Evolutionary conservation across 1,284 basidiomycete species (phyloP).

Genomic region (Leccinum huronense): DNA sequence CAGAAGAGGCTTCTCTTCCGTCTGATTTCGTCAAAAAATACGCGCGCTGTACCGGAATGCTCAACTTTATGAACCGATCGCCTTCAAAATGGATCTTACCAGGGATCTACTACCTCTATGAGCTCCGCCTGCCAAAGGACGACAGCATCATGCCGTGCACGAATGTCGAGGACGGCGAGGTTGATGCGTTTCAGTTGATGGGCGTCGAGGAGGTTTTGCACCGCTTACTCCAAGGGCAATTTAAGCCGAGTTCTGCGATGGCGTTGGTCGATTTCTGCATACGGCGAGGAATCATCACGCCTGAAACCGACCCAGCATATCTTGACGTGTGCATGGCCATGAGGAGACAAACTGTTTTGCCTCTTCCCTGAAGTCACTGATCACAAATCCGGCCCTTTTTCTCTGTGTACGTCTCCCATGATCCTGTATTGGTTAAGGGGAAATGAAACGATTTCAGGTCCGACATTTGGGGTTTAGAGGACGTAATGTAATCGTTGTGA

Average conservation of each 20-base stretch:
- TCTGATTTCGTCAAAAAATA: constrained; percentile 32
- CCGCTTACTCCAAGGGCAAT: constrained; percentile 41
- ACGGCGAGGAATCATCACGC: constrained; percentile 49
- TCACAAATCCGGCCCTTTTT: neutral
- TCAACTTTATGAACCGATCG: constrained; percentile 42
- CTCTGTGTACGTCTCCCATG: neutral
- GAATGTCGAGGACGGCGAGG: constrained; percentile 42
- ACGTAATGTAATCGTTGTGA: neutral
- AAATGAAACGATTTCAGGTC: neutral
- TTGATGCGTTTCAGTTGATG: constrained; percentile 43
- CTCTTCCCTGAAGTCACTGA: constrained; percentile 18
- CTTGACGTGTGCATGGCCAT: constrained; percentile 36
- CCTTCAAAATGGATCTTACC: constrained; percentile 43
- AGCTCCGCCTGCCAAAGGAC: constrained; percentile 39
- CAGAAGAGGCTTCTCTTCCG: constrained; percentile 43
- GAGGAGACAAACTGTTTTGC: constrained; percentile 20
- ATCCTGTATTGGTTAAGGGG: neutral
- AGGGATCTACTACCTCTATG: constrained; percentile 44
- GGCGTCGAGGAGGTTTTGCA: constrained; percentile 38
- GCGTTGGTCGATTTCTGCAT: constrained; percentile 54
- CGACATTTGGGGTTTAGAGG: neutral
- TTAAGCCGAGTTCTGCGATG: constrained; percentile 57
- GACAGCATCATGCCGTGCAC: constrained; percentile 34
- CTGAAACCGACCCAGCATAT: constrained; percentile 41
- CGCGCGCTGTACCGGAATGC: constrained; percentile 36